phyloP scores from a whole-genome alignment of 2,329 filamentous ascomycete species.

The Geosmithia morbida region DNA sequence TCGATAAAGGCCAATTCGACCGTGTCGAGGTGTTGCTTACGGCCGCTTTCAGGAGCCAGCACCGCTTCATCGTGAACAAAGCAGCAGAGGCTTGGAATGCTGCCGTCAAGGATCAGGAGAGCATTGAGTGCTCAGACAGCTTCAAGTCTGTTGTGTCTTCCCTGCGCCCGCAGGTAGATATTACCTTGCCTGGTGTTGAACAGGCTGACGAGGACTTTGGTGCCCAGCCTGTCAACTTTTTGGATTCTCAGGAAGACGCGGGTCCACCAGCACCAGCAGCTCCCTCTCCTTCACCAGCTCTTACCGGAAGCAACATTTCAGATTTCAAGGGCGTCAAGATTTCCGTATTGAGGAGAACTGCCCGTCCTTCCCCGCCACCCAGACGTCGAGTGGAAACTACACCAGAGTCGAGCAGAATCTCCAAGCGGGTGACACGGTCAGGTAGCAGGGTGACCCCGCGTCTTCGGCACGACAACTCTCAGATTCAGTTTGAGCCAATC shows the following conservation, averaged over 20 bases:
- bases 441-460: slow-evolving; percentile 27
- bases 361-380: neutral
- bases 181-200: slow-evolving; percentile 29
- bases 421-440: slow-evolving; percentile 3
- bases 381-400: slow-evolving; percentile 10
- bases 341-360: neutral
- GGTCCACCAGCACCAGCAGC: too few relatives aligned
- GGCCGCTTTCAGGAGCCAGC: slow-evolving; percentile 44
- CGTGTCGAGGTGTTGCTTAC: slow-evolving; percentile 39
- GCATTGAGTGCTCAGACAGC: slow-evolving; percentile 47
- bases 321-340: neutral
- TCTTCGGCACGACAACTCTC: slow-evolving; percentile 67
- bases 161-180: slow-evolving; percentile 37
- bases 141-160: slow-evolving; percentile 49
- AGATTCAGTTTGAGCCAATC: slow-evolving; percentile 62
- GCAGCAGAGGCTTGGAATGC: slow-evolving; percentile 50
- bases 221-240: slow-evolving; percentile 17
- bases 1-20: slow-evolving; percentile 29
- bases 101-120: slow-evolving; percentile 46
- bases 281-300: neutral
- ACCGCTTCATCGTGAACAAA: slow-evolving; percentile 34
- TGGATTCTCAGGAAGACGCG: neutral
- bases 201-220: slow-evolving; percentile 20
- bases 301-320: neutral
- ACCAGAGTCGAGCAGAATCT: slow-evolving; percentile 6